These are phyloP conservation scores for Rheum nobile DNA, from an alignment of 148 eudicot species.

Conservation along the genomic window DNA sequence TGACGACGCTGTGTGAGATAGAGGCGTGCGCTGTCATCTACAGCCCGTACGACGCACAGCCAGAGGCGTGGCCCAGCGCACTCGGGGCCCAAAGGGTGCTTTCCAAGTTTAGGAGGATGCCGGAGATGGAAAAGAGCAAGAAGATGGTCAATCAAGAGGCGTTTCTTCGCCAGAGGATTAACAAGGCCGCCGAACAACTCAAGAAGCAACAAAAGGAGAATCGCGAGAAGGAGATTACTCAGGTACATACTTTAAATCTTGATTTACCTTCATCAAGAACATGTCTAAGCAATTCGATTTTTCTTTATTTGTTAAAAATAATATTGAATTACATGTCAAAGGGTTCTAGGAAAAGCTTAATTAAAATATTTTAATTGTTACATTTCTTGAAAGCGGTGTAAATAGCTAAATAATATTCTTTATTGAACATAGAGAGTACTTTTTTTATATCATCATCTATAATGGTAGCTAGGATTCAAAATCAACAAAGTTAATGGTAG, in stretches of 20 bases:
- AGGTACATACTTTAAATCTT: neutral
- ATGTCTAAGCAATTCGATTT: no score
- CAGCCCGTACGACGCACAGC: constrained; percentile 46
- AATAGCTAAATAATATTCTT: no score
- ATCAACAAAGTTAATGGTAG: neutral
- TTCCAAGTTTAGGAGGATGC: constrained; percentile 23
- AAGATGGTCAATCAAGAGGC: constrained; percentile 54
- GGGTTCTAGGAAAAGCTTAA: neutral
- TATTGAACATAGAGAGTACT: no score
- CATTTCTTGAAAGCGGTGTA: no score
- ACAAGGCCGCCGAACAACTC: constrained; percentile 24
- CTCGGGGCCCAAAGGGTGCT: constrained; percentile 30
- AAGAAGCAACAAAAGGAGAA: constrained; percentile 33
- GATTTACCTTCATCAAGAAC: neutral
- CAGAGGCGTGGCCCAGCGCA: constrained; percentile 54
- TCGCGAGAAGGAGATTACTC: constrained; percentile 27
- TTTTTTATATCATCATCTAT: no score
- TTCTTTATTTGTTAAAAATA: neutral
- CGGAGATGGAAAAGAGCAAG: constrained; percentile 43
- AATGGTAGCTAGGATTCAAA: no score
- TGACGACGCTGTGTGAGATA: constrained; percentile 55
- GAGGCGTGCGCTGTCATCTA: constrained; percentile 61
- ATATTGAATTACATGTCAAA: neutral
- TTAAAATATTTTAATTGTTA: no score
- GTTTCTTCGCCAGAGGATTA: constrained; percentile 30